Base-by-base conservation (phyloP, 2,329 filamentous ascomycete genomes). In the Paraphoma sp. region DNA sequence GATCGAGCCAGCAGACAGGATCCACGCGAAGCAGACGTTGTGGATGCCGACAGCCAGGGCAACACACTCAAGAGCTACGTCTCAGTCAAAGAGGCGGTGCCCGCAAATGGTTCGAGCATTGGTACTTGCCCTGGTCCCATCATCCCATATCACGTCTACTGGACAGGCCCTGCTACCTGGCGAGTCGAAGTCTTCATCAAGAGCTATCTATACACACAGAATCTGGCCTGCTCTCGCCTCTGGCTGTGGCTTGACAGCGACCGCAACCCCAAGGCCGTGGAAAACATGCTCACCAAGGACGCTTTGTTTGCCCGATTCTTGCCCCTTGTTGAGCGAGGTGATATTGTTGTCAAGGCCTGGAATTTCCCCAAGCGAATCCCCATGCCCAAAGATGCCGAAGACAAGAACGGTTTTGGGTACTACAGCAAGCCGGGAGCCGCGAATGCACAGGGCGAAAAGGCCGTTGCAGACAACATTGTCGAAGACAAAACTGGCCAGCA, bases 151-250 rank as follows among this genome's bases (percentile, higher is more conserved):
- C 83, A 86, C 62, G 79, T 81, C 29, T 85, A 85, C 77, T 85
- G 83, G 83, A 83, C 82, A 7, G 83, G 83, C 3, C 80, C 82
- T 8, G 82, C 83, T 3, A 85, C 82, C 3, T 86, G 83, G 83
- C 76, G 83, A 43, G 81, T 85, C 42, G 83, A 85, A 62, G 74
- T 83, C 30, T 85, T 86, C 62, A 74, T 85, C 74, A 86, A 86
- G 73, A 81, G 80, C 52, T 83, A 85, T 64, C 78, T 86, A 1
- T 82, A 85, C 66, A 85, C 83, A 1, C 83, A 86, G 58, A 85
- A 85, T 56, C 70, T 85, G 28, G 80, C 83, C 9, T 86, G 83
- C 65, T 83, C 80, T 31, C 77, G 82, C 31, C 73, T 86, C 6
- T 83, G 78, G 72, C 65, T 86, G 4, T 86, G 83, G 83, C 74